Evolutionary conservation across 441 rosid genomes (phyloP).

Genomic region (Arabidopsis hybrid): DNA sequence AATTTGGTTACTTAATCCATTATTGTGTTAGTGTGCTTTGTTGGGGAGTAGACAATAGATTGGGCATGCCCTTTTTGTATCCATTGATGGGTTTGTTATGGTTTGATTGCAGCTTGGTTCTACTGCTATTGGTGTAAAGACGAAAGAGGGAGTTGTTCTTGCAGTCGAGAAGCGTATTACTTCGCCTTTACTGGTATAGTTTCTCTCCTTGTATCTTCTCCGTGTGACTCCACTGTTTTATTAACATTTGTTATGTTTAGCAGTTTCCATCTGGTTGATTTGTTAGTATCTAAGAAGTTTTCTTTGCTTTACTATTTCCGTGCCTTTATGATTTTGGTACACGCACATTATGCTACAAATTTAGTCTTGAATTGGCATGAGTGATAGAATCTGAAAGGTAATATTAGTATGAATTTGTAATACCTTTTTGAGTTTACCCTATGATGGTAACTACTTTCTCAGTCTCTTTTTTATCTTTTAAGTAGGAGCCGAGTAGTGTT

Average conservation of each 20-base stretch:
- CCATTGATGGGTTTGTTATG: neutral
- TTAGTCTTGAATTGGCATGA: neutral
- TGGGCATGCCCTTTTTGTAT: neutral
- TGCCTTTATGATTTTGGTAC: neutral
- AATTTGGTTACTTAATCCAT: no score
- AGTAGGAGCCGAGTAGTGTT: conserved; percentile 96
- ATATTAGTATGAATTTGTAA: neutral
- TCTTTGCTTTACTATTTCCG: neutral
- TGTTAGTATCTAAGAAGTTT: neutral
- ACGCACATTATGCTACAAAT: neutral
- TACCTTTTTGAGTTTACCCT: conserved; percentile 2
- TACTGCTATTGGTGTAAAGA: conserved; percentile 96
- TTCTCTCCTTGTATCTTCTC: neutral
- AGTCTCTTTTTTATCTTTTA: conserved; percentile 11
- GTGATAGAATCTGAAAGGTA: conserved; percentile 6
- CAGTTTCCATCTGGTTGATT: conserved; percentile 1
- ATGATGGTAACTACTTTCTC: neutral
- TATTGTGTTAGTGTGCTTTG: conserved; percentile 3
- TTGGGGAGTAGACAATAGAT: neutral
- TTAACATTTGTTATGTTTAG: neutral
- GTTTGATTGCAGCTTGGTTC: conserved; percentile 78
- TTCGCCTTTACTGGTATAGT: conserved; percentile 78
- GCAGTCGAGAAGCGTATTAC: conserved; percentile 99
- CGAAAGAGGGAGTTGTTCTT: conserved; percentile 97
- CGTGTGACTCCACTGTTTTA: neutral